These are phyloP conservation scores for Acer yangbiense DNA, from an alignment of 345 rosid genomes.

Conservation along the genomic window DNA sequence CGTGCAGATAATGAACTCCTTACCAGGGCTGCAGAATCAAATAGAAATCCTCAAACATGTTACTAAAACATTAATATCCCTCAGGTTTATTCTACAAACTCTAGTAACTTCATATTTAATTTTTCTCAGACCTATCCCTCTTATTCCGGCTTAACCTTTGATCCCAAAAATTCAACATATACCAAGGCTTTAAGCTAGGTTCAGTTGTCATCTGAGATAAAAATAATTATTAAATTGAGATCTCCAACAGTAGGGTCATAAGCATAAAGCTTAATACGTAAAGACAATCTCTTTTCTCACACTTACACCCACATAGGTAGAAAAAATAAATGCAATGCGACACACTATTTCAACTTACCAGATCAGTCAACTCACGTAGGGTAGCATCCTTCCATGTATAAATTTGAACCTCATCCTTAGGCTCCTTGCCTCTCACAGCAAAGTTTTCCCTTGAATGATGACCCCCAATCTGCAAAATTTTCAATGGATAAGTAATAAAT, in stretches of 20 bases:
- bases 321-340: not conserved
- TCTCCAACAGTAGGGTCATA: not conserved
- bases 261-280: not conserved
- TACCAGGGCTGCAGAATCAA: not conserved
- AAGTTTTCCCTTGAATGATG: constrained; percentile 84
- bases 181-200: not conserved
- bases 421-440: constrained; percentile 96
- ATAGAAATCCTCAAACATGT: not conserved
- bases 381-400: constrained; percentile 98
- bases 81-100: not conserved
- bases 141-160: not conserved
- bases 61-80: not conserved
- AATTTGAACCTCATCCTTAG: constrained; percentile 94
- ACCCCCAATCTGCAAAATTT: constrained; percentile 62
- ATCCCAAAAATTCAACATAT: not conserved
- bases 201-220: not conserved
- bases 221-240: not conserved
- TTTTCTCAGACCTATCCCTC: not conserved
- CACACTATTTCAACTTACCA: constrained; percentile 45
- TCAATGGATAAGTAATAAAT: not conserved
- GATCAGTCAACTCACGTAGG: constrained; percentile 83
- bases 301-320: not conserved
- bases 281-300: not conserved
- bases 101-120: not conserved
- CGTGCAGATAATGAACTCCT: not conserved